Percentiles rank a stretch among this genome's conserved stretches.
Evolutionary conservation across 2,329 filamentous ascomycete genomes (phyloP).

Genomic region (Phaeosphaeriaceae sp.): DNA sequence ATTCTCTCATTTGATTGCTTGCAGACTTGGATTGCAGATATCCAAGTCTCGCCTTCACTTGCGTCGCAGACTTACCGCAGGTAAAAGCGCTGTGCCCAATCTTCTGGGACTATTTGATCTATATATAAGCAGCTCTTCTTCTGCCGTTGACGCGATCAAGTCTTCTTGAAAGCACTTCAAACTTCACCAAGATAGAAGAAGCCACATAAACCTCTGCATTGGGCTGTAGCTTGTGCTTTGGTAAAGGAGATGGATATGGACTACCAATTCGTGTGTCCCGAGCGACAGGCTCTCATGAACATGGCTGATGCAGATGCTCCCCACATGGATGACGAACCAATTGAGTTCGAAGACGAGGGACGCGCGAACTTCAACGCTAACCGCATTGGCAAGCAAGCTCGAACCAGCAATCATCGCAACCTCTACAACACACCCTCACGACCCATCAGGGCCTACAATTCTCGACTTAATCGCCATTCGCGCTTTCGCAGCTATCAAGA

Average conservation of each 20-base stretch:
- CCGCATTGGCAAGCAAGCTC: slow-evolving; percentile 9
- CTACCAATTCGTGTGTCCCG: not conserved
- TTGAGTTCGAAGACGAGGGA: not conserved
- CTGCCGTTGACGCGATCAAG: not conserved
- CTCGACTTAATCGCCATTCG: not conserved
- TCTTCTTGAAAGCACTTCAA: not conserved
- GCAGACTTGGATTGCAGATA: not conserved
- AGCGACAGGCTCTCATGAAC: not conserved
- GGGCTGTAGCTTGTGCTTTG: too few relatives aligned
- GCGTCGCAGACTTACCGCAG: slow-evolving; percentile 20
- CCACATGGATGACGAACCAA: not conserved
- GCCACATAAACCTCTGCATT: too few relatives aligned
- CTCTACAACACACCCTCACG: slow-evolving; percentile 22
- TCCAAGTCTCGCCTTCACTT: slow-evolving; percentile 21
- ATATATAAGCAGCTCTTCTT: not conserved
- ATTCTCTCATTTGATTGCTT: not conserved
- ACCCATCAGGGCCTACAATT: slow-evolving; percentile 14
- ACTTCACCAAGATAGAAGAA: too few relatives aligned
- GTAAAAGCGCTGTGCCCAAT: not conserved
- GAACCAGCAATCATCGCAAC: slow-evolving; percentile 7
- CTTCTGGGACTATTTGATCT: not conserved
- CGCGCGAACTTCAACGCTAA: slow-evolving; percentile 2
- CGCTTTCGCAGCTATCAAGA: not conserved
- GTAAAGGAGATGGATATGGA: not conserved
- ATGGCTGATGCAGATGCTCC: not conserved